These are phyloP conservation scores for Nakazawaea ernobii DNA, from an alignment of 805 yeast species.

Conservation along the genomic window DNA sequence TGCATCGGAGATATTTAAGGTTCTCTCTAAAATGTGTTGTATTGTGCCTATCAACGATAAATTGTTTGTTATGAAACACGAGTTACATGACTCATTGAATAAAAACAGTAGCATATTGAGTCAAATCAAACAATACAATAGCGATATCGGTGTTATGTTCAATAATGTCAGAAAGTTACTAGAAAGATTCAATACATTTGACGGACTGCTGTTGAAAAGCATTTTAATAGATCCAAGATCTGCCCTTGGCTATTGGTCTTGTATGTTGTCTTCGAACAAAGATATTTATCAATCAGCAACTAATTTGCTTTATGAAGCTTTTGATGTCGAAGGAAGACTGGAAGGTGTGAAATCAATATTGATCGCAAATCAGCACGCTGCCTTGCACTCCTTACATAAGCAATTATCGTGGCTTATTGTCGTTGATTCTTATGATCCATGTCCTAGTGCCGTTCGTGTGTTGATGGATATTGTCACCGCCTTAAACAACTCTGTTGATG, in stretches of 20 bases:
- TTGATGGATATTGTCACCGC: conserved; percentile 66
- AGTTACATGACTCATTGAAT: background rate
- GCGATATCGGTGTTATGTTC: background rate
- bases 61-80: background rate
- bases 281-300: conserved; percentile 62
- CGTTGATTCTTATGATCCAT: conserved; percentile 58
- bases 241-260: conserved; percentile 66
- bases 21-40: conserved; percentile 6
- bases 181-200: background rate
- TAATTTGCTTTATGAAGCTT: conserved; percentile 67
- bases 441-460: conserved; percentile 69
- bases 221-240: conserved; percentile 38
- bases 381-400: conserved; percentile 42
- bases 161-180: background rate
- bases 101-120: background rate
- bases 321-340: conserved; percentile 72
- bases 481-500: conserved; percentile 61
- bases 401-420: conserved; percentile 40
- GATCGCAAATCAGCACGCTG: conserved; percentile 33
- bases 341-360: conserved; percentile 65
- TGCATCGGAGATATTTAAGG: conserved; percentile 3
- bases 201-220: conserved; percentile 21
- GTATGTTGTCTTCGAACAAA: conserved; percentile 58
- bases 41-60: conserved; percentile 6
- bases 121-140: background rate